phyloP scores from a whole-genome alignment of 2,329 filamentous ascomycete genomes.

The Fusarium mundagurra region DNA sequence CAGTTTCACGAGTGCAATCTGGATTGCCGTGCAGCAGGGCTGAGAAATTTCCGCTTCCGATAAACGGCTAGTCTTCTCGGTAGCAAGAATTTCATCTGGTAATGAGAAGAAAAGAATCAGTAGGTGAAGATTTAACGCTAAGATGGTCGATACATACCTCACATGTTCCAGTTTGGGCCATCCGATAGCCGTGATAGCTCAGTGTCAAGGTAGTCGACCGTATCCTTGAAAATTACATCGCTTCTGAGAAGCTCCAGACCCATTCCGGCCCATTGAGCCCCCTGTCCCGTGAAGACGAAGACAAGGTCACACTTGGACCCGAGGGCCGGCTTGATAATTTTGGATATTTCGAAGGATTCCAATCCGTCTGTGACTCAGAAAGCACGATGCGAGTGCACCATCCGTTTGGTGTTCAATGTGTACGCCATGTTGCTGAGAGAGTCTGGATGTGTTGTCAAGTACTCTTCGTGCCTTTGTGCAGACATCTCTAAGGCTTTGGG shows the following conservation, averaged over 20 bases:
- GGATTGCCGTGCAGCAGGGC: slow-evolving; percentile 3
- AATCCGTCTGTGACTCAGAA: slow-evolving; percentile 9
- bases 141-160: slow-evolving; percentile 1
- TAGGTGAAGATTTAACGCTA: not conserved
- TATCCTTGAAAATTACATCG: slow-evolving; percentile 2
- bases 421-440: slow-evolving; percentile 2
- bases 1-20: slow-evolving; percentile 6
- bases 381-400: slow-evolving; percentile 2
- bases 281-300: slow-evolving; percentile 5
- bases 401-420: not conserved
- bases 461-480: slow-evolving; percentile 1
- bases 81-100: slow-evolving; percentile 2
- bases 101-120: not conserved
- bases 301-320: slow-evolving; percentile 4
- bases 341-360: slow-evolving; percentile 2
- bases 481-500: slow-evolving; percentile 4
- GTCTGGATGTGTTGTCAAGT: slow-evolving; percentile 2
- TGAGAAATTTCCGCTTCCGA: slow-evolving; percentile 3
- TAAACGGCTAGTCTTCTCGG: not conserved
- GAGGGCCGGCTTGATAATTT: not conserved
- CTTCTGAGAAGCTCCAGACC: slow-evolving; percentile 4
- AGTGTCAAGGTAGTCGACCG: not conserved
- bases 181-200: slow-evolving; percentile 4
- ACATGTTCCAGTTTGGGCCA: slow-evolving; percentile 1
- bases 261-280: slow-evolving; percentile 3